phyloP scores from a whole-genome alignment of 192 early-diverging fungal species.

The Backusella psychrophila region DNA sequence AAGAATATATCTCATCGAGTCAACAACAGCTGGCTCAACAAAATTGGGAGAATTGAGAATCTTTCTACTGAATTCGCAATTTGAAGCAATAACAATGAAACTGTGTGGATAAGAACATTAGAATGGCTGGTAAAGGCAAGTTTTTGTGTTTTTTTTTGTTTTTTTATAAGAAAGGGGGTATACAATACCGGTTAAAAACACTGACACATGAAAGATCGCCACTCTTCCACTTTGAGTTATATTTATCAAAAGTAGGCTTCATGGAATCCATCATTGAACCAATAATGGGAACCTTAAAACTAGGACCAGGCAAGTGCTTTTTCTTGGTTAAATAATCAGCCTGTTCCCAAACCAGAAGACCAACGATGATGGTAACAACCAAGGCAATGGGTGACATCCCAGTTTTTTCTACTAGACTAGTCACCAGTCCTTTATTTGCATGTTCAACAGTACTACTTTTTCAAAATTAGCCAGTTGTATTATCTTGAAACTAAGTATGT shows the following conservation, averaged over 20 bases:
- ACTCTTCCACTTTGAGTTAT: constrained; percentile 44
- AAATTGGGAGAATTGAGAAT: constrained; percentile 38
- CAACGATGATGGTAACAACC: constrained; percentile 20
- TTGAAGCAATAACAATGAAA: constrained; percentile 44
- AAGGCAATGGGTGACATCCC: constrained; percentile 23
- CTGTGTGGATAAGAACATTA: not conserved
- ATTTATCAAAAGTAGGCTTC: constrained; percentile 45
- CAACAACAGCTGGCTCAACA: constrained; percentile 33
- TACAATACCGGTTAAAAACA: constrained; percentile 40
- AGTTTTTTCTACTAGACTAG: not conserved
- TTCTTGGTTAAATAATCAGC: constrained; percentile 38
- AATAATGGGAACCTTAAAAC: constrained; percentile 38
- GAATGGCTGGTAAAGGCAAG: not conserved
- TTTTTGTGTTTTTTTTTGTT: not conserved
- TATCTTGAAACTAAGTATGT: not conserved
- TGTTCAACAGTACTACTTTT: not conserved
- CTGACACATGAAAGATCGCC: constrained; percentile 38
- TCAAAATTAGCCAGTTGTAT: not conserved
- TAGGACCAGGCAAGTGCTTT: constrained; percentile 34
- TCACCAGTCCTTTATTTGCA: not conserved
- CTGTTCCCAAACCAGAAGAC: constrained; percentile 37
- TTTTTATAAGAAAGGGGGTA: not conserved
- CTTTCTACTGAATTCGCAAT: constrained; percentile 41
- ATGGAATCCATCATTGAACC: constrained; percentile 41
- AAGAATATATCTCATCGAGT: constrained; percentile 40